Evolutionary conservation across 208 protist genomes (phyloP).

Genomic region (Leishmania guyanensis): DNA sequence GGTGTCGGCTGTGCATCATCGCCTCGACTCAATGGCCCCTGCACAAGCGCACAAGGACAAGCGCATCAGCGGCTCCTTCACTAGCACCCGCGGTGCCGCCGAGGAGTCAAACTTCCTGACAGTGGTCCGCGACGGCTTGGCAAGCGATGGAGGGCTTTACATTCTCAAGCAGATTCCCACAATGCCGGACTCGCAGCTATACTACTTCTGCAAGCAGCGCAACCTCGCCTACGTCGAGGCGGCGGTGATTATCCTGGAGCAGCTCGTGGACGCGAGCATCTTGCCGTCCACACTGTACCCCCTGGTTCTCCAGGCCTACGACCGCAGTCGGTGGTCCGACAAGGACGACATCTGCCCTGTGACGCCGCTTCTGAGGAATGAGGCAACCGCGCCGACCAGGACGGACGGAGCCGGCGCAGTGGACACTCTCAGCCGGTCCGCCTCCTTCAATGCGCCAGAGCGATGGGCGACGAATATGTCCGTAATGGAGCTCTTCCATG

Average conservation of each 20-base stretch:
- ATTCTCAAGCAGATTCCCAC: conserved; percentile 60
- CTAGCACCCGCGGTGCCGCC: conserved; percentile 58
- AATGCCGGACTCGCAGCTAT: conserved; percentile 68
- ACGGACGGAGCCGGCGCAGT: background rate
- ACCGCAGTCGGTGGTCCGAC: conserved; percentile 59
- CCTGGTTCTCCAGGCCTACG: conserved; percentile 74
- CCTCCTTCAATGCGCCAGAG: conserved; percentile 23
- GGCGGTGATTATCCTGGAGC: conserved; percentile 76
- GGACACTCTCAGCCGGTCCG: conserved; percentile 1
- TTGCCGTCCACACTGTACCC: conserved; percentile 48
- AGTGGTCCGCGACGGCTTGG: conserved; percentile 78
- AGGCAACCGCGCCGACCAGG: background rate
- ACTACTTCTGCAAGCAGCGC: conserved; percentile 47
- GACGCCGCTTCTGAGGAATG: conserved; percentile 32
- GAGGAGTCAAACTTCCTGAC: conserved; percentile 57
- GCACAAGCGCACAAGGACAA: conserved; percentile 1
- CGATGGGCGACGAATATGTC: conserved; percentile 45
- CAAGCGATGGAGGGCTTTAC: conserved; percentile 82
- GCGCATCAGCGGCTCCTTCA: conserved; percentile 39
- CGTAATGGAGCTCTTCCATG: conserved; percentile 88
- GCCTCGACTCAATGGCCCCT: conserved; percentile 20
- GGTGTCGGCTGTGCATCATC: conserved; percentile 22
- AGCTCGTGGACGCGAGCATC: conserved; percentile 70
- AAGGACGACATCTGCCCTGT: conserved; percentile 68
- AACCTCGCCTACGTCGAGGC: conserved; percentile 68